Base-by-base conservation (phyloP, 2,329 filamentous ascomycete genomes). In the Diaporthe ampelina region DNA sequence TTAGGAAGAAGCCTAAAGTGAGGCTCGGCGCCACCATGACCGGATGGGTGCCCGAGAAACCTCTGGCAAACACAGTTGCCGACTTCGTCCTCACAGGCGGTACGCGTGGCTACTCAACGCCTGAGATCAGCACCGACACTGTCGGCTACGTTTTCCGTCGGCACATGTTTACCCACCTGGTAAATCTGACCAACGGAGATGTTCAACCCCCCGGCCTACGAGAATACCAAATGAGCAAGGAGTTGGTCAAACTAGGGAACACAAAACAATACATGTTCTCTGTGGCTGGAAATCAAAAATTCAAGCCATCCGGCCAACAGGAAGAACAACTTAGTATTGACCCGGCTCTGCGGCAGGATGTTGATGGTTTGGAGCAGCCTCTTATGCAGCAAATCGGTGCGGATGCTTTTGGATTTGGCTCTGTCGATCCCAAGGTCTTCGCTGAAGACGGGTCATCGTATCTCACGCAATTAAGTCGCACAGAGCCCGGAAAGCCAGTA, bases 191-290 rank as follows among this genome's bases (percentile, higher is more conserved):
- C 75, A 78, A 79, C 48, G 77, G 78, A 6, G 79, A 83, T 45
- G 78, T 79, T n/a, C 85, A 87, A 73, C 85, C 85, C 24, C 61
- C 77, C 19, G 82, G 86, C 67, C 78, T 87, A 52, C 77, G 80
- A 40, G 82, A 84, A 26, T 83, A 86, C 40, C 81, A 84, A 71
- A 80, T 87, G 32, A 79, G 76, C 48, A 83, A 83, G 65, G 79
- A 83, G 58, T 78, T 85, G 6, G 80, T 80, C 11, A 83, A 85
- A 10, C 74, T 81, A 3, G 84, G 84, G 13, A 86, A 84, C 75
- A 85, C 83, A 37, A 83, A 82, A 70, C 83, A 83, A 13, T 86
- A 86, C 75, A 82, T 84, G 59, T 86, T 85, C 73, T 82, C 81
- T 52, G 77, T 80, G 32, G 74, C 61, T 54, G 73, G 67, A 40